phyloP scores from a whole-genome alignment of 371 early-diverging fungal species.

The Mortierella sp. region DNA sequence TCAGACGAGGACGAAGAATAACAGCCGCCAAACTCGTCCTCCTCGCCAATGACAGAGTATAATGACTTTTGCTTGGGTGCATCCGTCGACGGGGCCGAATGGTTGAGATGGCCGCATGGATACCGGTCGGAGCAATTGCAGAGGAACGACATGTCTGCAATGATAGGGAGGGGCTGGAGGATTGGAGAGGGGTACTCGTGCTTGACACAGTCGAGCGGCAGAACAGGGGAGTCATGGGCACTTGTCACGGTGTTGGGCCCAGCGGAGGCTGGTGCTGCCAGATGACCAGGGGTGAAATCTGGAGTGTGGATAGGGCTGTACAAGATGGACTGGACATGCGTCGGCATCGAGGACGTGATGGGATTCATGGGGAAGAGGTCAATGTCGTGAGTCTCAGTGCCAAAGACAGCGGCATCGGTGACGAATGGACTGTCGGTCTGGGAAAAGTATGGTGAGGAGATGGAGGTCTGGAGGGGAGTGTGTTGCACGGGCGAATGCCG shows the following conservation, averaged over 20 bases:
- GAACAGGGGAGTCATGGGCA: neutral
- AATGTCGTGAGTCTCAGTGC: neutral
- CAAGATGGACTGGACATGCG: neutral
- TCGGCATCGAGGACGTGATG: neutral
- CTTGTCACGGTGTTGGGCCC: neutral
- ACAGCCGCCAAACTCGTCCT: neutral
- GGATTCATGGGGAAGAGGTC: constrained; percentile 6
- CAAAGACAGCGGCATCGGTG: constrained; percentile 4
- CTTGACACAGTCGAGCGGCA: neutral
- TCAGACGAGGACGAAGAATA: neutral
- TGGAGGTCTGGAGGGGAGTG: neutral
- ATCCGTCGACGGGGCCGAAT: neutral
- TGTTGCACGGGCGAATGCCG: neutral
- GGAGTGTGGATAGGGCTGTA: neutral
- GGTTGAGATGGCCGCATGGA: constrained; percentile 1
- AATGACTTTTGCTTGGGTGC: neutral
- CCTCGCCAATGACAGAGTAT: constrained; percentile 7
- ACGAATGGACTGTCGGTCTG: constrained; percentile 4
- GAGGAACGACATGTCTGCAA: neutral
- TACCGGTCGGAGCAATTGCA: constrained; percentile 3
- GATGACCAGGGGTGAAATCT: neutral
- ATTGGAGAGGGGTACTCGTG: neutral
- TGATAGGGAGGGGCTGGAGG: neutral
- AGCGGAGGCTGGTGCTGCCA: neutral
- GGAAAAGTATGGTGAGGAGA: neutral